These are phyloP conservation scores for Stephania japonica DNA, from an alignment of 164 flowering plant genomes.

Conservation along the genomic window DNA sequence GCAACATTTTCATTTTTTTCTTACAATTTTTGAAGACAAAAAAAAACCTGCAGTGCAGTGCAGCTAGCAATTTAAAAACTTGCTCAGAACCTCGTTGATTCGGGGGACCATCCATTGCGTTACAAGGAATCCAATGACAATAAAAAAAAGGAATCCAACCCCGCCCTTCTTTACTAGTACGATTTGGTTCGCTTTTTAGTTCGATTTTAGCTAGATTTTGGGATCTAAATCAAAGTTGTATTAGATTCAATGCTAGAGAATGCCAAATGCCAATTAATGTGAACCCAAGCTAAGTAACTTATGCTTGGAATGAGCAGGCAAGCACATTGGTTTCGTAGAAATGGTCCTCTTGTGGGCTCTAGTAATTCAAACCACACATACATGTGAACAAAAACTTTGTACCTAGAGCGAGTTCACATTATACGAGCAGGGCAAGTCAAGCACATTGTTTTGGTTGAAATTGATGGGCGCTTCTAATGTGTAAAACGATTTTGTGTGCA, in stretches of 20 bases:
- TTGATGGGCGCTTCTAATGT: not conserved
- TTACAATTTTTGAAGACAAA: too few relatives aligned
- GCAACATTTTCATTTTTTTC: too few relatives aligned
- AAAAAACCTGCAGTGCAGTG: too few relatives aligned
- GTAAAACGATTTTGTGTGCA: not conserved
- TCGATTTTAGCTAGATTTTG: not conserved
- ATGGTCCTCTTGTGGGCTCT: not conserved
- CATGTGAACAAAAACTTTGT: not conserved
- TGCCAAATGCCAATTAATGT: too few relatives aligned
- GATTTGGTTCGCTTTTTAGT: not conserved
- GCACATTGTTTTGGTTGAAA: not conserved
- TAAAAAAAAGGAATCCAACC: too few relatives aligned
- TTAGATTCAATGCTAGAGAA: not conserved
- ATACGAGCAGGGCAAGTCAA: not conserved
- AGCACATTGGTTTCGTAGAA: not conserved
- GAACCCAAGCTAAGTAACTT: not conserved
- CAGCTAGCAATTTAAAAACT: too few relatives aligned
- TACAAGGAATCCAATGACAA: not conserved
- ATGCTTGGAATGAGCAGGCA: not conserved
- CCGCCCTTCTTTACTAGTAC: not conserved
- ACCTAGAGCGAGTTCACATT: not conserved
- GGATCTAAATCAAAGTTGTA: not conserved
- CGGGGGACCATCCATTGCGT: not conserved
- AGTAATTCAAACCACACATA: not conserved
- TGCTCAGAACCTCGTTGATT: too few relatives aligned